phyloP scores from a whole-genome alignment of 2,329 filamentous ascomycete genomes.

The Botryotinia narcissicola region DNA sequence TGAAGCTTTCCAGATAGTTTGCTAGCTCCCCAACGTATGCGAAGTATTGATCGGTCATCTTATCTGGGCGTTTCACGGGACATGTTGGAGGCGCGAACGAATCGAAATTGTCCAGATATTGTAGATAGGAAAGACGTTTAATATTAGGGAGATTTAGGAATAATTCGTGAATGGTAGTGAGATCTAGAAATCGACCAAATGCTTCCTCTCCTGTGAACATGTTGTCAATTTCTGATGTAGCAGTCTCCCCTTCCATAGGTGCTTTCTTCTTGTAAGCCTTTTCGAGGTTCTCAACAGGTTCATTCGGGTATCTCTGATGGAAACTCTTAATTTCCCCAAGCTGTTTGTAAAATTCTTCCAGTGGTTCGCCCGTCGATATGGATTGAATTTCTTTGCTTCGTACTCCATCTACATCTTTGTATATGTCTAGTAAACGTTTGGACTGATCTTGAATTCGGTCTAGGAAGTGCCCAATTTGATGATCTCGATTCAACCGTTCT shows the following conservation, averaged over 20 bases:
- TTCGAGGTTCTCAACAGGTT: slow-evolving; percentile 93
- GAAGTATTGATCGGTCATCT: slow-evolving; percentile 91
- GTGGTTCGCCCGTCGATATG: slow-evolving; percentile 79
- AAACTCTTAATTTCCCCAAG: slow-evolving; percentile 79
- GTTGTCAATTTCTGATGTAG: slow-evolving; percentile 71
- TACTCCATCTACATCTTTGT: slow-evolving; percentile 72
- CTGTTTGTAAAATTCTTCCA: slow-evolving; percentile 89
- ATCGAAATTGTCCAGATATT: slow-evolving; percentile 92
- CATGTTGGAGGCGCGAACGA: slow-evolving; percentile 73
- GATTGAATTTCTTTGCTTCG: slow-evolving; percentile 78
- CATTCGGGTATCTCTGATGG: slow-evolving; percentile 87
- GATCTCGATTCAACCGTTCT: slow-evolving; percentile 84
- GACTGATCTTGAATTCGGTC: slow-evolving; percentile 87
- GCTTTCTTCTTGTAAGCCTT: slow-evolving; percentile 76
- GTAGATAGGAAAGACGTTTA: slow-evolving; percentile 82
- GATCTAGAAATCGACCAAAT: slow-evolving; percentile 88
- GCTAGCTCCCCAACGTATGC: slow-evolving; percentile 79
- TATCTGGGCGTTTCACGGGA: slow-evolving; percentile 75
- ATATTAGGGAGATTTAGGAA: slow-evolving; percentile 87
- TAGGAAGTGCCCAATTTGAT: slow-evolving; percentile 85
- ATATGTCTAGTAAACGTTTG: slow-evolving; percentile 74
- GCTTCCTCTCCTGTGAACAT: slow-evolving; percentile 97
- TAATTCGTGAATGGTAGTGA: slow-evolving; percentile 78
- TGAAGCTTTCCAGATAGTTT: slow-evolving; percentile 82
- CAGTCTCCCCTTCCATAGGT: slow-evolving; percentile 61